phyloP scores from a whole-genome alignment of 2,329 filamentous ascomycete species.

The Fusarium nodosum region DNA sequence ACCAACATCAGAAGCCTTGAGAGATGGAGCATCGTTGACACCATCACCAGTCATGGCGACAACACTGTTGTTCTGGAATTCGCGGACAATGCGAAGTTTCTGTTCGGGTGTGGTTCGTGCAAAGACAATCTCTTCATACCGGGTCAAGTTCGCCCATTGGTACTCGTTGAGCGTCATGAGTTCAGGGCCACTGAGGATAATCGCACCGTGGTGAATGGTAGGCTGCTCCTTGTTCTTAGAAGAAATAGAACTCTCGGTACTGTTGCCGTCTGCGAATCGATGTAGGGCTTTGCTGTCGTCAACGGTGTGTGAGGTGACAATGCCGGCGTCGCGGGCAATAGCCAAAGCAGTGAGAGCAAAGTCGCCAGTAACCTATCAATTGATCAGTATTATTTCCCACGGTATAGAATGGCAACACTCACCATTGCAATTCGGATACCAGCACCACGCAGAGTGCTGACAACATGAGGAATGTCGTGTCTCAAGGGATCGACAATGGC shows the following conservation, averaged over 20 bases:
- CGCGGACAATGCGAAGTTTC: slow-evolving; percentile 83
- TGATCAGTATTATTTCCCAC: not conserved
- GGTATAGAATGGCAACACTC: slow-evolving; percentile 18
- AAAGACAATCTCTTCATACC: slow-evolving; percentile 80
- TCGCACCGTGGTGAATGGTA: slow-evolving; percentile 57
- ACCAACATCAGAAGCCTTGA: slow-evolving; percentile 84
- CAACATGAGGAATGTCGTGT: slow-evolving; percentile 76
- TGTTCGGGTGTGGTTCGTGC: slow-evolving; percentile 82
- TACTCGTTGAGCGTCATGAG: slow-evolving; percentile 73
- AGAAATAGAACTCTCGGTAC: fast-evolving
- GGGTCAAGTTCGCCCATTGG: slow-evolving; percentile 76
- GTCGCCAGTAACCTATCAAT: slow-evolving; percentile 75
- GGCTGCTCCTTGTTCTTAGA: not conserved
- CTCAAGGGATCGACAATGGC: slow-evolving; percentile 85
- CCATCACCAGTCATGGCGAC: slow-evolving; percentile 90
- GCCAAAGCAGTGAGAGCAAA: slow-evolving; percentile 81
- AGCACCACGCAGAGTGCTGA: slow-evolving; percentile 75
- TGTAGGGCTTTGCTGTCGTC: slow-evolving; percentile 68
- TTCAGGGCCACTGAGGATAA: slow-evolving; percentile 75
- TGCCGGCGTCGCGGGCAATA: slow-evolving; percentile 79
- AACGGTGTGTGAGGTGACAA: slow-evolving; percentile 70
- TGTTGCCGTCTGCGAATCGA: slow-evolving; percentile 45
- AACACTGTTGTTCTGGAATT: slow-evolving; percentile 76
- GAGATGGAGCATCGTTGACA: slow-evolving; percentile 86
- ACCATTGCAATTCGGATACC: slow-evolving; percentile 85